These are phyloP conservation scores for Ganoderma meredithae DNA, from an alignment of 1,284 basidiomycete species.

Conservation along the genomic window DNA sequence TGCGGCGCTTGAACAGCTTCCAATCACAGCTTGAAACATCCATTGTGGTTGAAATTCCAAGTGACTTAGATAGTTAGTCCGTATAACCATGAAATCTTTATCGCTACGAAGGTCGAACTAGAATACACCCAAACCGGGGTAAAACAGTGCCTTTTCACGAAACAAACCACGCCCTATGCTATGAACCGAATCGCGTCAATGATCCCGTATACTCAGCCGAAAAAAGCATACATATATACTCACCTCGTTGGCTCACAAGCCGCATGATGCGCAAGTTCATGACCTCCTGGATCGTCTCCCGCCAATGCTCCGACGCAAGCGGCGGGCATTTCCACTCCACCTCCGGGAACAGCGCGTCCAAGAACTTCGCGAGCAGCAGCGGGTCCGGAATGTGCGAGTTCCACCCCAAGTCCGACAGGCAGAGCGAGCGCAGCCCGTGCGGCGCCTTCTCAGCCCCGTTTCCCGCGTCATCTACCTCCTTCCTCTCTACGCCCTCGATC, in stretches of 20 bases:
- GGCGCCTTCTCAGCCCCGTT: neutral
- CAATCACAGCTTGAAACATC: neutral
- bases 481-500: too few species aligned
- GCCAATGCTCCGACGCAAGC: constrained; percentile 22
- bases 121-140: neutral
- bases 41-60: neutral
- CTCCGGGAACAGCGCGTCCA: constrained; percentile 26
- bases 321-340: constrained; percentile 27
- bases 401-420: constrained; percentile 21
- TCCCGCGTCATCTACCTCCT: neutral
- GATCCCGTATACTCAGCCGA: neutral
- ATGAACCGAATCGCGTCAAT: neutral
- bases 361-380: constrained; percentile 20
- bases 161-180: neutral
- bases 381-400: constrained; percentile 27
- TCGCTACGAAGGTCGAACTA: neutral
- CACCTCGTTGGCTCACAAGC: constrained; percentile 6
- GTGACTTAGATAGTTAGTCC: neutral
- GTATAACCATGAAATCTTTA: neutral
- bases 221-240: neutral
- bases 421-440: constrained; percentile 20
- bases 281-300: constrained; percentile 25
- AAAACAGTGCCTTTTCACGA: neutral
- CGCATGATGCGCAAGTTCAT: constrained; percentile 22
- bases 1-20: neutral